A percentile compares a stretch with the other conserved stretches of the same genome.
These are phyloP conservation scores for Saccharomyces kudriavzevii DNA, from an alignment of 805 yeast genomes.

Conservation along the genomic window DNA sequence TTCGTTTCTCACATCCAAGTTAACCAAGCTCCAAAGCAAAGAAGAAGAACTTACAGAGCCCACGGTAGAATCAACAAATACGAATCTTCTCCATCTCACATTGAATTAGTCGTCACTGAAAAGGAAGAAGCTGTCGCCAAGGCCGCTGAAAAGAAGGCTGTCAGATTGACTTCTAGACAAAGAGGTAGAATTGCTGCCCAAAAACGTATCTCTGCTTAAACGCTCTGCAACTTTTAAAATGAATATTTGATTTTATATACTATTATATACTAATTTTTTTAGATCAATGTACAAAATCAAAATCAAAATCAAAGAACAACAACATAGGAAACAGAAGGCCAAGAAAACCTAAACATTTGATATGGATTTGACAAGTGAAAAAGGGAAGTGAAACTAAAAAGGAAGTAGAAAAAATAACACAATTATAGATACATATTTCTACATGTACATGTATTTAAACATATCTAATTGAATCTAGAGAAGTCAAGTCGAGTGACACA, in stretches of 20 bases:
- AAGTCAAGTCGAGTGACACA: neutral
- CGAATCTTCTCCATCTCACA: constrained; percentile 98
- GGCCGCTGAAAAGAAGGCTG: constrained; percentile 63
- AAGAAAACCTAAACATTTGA: neutral
- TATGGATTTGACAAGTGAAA: neutral
- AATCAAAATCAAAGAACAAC: neutral
- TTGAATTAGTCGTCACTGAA: constrained; percentile 94
- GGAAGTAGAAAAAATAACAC: neutral
- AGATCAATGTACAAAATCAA: neutral
- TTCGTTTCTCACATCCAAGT: constrained; percentile 98
- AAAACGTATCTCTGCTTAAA: constrained; percentile 72
- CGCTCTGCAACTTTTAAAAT: neutral
- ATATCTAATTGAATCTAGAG: neutral
- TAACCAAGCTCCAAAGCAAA: constrained; percentile 99
- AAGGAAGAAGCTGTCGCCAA: constrained; percentile 88
- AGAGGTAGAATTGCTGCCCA: constrained; percentile 83
- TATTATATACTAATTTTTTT: neutral
- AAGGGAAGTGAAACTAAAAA: too few species aligned
- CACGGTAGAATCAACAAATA: constrained; percentile 99
- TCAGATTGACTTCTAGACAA: constrained; percentile 84
- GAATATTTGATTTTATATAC: neutral
- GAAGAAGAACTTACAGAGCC: constrained; percentile 99
- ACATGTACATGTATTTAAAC: neutral
- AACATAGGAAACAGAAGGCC: neutral
- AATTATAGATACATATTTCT: neutral